phyloP scores from a whole-genome alignment of 768 basidiomycete species.

The Agaricus subrufescens region DNA sequence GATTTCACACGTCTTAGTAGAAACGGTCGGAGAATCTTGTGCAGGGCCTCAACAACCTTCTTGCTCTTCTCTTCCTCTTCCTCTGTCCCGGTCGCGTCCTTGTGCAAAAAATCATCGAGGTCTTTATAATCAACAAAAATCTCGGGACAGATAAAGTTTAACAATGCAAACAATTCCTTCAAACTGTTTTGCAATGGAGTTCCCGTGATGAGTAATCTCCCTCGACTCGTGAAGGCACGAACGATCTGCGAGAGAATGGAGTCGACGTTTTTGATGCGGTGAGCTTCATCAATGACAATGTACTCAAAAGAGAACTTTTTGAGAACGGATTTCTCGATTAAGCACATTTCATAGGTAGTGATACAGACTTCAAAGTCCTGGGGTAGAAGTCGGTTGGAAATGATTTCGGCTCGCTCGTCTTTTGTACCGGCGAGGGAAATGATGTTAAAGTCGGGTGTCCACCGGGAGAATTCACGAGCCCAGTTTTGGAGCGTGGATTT shows the following conservation, averaged over 20 bases:
- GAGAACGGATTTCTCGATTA: conserved; percentile 89
- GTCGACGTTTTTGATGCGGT: conserved; percentile 98
- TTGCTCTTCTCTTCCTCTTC: conserved; percentile 82
- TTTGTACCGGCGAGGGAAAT: conserved; percentile 81
- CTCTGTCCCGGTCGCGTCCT: conserved; percentile 66
- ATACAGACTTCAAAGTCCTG: conserved; percentile 93
- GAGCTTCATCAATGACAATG: conserved; percentile 97
- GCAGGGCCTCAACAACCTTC: conserved; percentile 92
- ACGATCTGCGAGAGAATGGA: conserved; percentile 95
- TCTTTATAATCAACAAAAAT: conserved; percentile 91
- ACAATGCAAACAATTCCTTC: conserved; percentile 87
- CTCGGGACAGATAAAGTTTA: conserved; percentile 97
- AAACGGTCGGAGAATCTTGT: conserved; percentile 96
- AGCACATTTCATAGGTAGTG: conserved; percentile 95
- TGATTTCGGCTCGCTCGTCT: conserved; percentile 83
- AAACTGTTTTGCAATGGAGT: conserved; percentile 96
- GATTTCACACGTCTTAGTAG: conserved; percentile 90
- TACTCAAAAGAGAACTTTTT: conserved; percentile 98
- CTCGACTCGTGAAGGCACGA: conserved; percentile 82
- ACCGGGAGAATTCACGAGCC: conserved; percentile 86
- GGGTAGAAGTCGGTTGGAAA: conserved; percentile 72
- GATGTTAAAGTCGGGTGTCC: conserved; percentile 87
- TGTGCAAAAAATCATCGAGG: conserved; percentile 90
- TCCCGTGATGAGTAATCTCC: conserved; percentile 90
- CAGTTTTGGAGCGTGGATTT: conserved; percentile 98